Evolutionary conservation across 371 early-diverging fungal species (phyloP).

Genomic region (Syncephalastrum contaminatum): DNA sequence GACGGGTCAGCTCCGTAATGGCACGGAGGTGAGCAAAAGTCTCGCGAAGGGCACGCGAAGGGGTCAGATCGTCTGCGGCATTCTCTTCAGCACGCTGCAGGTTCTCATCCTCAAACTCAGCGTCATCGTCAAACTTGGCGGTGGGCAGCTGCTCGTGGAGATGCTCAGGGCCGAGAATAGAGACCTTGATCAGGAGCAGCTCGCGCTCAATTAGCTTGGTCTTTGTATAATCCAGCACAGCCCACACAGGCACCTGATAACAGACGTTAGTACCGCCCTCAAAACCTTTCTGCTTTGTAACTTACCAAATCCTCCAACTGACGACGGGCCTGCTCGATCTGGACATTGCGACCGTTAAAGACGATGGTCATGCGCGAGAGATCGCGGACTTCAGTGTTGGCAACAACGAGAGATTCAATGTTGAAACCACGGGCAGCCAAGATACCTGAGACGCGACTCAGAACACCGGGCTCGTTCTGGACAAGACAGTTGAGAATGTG

Average conservation of each 20-base stretch:
- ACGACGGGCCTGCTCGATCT: slow-evolving; percentile 89
- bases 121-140: slow-evolving; percentile 37
- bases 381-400: slow-evolving; percentile 92
- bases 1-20: slow-evolving; percentile 76
- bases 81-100: slow-evolving; percentile 24
- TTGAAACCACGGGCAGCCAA: slow-evolving; percentile 96
- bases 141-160: slow-evolving; percentile 47
- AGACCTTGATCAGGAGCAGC: slow-evolving; percentile 90
- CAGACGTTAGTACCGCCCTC: neutral
- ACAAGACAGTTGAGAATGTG: slow-evolving; percentile 94
- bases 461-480: slow-evolving; percentile 94
- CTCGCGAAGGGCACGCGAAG: slow-evolving; percentile 37
- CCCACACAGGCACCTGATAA: slow-evolving; percentile 92
- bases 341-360: slow-evolving; percentile 79
- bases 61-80: neutral
- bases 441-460: slow-evolving; percentile 89
- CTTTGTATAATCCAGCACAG: slow-evolving; percentile 92
- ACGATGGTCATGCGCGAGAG: slow-evolving; percentile 95
- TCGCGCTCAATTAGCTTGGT: slow-evolving; percentile 89
- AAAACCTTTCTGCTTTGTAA: neutral
- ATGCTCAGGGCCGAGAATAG: slow-evolving; percentile 78
- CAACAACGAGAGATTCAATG: slow-evolving; percentile 94
- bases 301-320: slow-evolving; percentile 91
- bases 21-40: slow-evolving; percentile 78
- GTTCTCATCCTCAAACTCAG: slow-evolving; percentile 46